Conservation (phyloP, 169 alveolate species). For the Plasmodium vivax region DNA sequence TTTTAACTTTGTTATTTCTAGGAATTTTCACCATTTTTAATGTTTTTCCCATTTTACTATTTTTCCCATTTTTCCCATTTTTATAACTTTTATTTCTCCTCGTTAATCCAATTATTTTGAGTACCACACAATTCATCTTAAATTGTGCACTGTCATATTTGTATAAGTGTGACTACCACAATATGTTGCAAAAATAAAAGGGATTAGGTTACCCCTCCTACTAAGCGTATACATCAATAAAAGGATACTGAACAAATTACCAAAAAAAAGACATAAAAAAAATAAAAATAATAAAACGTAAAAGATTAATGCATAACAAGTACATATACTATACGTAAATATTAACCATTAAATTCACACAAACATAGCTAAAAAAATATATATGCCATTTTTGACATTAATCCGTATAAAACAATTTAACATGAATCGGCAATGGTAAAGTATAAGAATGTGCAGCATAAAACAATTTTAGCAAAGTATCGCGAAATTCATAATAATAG, state of each 20-base stretch:
- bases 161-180: neutral
- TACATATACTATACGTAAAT: neutral
- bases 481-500: neutral
- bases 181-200: neutral
- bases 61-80: no score
- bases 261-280: neutral
- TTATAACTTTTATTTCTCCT: neutral
- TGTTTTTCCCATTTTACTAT: neutral
- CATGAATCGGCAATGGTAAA: neutral
- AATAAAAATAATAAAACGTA: neutral
- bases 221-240: neutral
- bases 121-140: neutral
- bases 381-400: neutral
- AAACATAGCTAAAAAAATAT: neutral
- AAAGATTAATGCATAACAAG: neutral
- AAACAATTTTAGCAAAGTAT: neutral
- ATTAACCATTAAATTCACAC: neutral
- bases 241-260: neutral
- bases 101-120: neutral
- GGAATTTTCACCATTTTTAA: neutral
- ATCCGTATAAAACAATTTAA: neutral
- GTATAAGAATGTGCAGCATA: neutral
- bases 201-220: neutral
- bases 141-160: neutral
- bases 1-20: neutral